Conservation (phyloP, 106 monocot species). For the Allium sativum region DNA sequence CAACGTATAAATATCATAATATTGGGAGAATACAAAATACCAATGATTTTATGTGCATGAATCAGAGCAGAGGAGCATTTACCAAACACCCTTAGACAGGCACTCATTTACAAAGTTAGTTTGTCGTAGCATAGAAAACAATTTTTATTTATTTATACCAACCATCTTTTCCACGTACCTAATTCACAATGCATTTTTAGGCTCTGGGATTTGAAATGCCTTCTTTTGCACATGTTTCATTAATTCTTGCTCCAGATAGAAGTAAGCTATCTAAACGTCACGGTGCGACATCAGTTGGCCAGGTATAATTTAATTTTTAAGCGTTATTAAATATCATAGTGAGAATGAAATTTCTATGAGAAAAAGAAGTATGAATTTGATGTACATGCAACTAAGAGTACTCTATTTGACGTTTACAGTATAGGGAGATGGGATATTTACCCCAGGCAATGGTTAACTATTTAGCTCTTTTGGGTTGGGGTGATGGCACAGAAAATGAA, state of each 20-base stretch:
- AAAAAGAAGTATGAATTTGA: too few species aligned
- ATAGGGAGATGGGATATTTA: conserved; percentile 93
- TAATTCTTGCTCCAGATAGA: conserved; percentile 96
- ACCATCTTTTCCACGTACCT: too few species aligned
- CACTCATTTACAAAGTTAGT: conserved; percentile 86
- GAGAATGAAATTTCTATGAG: too few species aligned
- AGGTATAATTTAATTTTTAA: conserved; percentile 32
- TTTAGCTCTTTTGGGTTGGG: conserved; percentile 90
- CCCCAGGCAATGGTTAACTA: conserved; percentile 97
- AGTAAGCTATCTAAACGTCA: conserved; percentile 99
- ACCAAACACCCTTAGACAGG: conserved; percentile 91
- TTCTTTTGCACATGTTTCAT: conserved; percentile 92
- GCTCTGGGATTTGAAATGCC: conserved; percentile 92
- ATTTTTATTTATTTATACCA: too few species aligned
- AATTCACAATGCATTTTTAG: conserved; percentile 22
- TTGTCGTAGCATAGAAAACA: not conserved
- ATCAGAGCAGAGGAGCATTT: conserved; percentile 96
- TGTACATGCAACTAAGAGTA: too few species aligned
- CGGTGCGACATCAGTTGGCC: conserved; percentile 99
- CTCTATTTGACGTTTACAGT: conserved; percentile 21
- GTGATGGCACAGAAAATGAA: conserved; percentile 99
- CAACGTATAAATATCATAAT: too few species aligned
- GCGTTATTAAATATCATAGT: too few species aligned
- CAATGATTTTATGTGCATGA: too few species aligned
- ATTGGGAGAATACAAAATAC: too few species aligned